Conservation (phyloP, 805 yeast species). For the Jamesozyma gamospora region DNA sequence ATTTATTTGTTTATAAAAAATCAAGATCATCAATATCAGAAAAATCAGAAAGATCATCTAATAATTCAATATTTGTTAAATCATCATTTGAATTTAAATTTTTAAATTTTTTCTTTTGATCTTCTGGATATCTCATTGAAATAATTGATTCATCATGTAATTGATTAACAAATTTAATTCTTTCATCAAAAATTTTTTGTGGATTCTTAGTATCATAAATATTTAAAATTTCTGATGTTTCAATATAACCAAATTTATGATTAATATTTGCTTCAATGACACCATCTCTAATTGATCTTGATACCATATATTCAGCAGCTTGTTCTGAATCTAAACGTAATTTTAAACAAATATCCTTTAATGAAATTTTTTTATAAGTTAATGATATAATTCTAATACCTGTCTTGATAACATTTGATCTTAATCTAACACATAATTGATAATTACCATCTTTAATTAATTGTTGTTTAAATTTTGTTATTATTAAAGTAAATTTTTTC, state of each 20-base stretch:
- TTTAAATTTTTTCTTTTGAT: constrained; percentile 19
- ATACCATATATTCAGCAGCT: constrained; percentile 91
- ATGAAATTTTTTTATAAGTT: constrained; percentile 81
- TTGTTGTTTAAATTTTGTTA: constrained; percentile 48
- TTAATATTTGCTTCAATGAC: constrained; percentile 92
- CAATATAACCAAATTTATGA: constrained; percentile 85
- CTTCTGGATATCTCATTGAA: constrained; percentile 83
- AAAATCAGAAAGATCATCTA: constrained; percentile 27
- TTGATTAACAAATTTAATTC: constrained; percentile 84
- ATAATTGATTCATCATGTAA: constrained; percentile 87
- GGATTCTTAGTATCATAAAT: constrained; percentile 83
- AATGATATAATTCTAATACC: constrained; percentile 90
- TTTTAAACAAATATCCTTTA: constrained; percentile 88
- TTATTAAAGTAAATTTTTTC: constrained; percentile 62
- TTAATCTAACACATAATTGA: constrained; percentile 75
- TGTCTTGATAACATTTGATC: constrained; percentile 95
- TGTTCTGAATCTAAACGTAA: constrained; percentile 89
- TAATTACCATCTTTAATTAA: constrained; percentile 72
- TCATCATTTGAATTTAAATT: constrained; percentile 13
- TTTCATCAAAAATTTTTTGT: constrained; percentile 78
- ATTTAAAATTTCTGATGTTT: constrained; percentile 77
- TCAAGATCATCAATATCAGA: constrained; percentile 28
- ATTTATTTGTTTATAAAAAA: constrained; percentile 20
- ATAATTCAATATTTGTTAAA: constrained; percentile 16
- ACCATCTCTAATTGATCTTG: constrained; percentile 94